Evolutionary conservation across 805 yeast species (phyloP).

Genomic region (Candida argentea): DNA sequence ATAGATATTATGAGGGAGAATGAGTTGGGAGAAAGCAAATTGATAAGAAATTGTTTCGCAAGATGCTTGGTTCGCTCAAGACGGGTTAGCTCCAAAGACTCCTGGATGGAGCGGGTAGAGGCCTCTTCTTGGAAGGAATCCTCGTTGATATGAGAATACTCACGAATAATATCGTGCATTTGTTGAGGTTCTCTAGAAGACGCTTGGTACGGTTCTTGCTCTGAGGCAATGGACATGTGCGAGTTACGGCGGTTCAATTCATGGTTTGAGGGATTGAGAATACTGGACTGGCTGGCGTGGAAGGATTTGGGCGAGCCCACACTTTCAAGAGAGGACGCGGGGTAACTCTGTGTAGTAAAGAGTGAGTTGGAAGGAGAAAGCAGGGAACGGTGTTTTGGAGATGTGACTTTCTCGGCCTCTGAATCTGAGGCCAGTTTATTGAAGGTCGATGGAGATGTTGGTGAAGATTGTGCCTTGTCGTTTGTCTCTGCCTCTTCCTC

Average conservation of each 20-base stretch:
- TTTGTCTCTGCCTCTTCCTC: slow-evolving; percentile 4
- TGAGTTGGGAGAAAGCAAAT: slow-evolving; percentile 64
- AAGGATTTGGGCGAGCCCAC: not conserved
- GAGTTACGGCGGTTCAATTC: not conserved
- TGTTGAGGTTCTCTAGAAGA: slow-evolving; percentile 16
- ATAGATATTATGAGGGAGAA: slow-evolving; percentile 57
- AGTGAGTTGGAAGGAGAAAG: too few species aligned
- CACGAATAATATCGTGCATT: slow-evolving; percentile 30
- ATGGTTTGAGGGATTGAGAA: not conserved
- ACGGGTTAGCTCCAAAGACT: too few species aligned
- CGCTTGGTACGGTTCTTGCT: not conserved
- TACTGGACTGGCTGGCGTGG: not conserved
- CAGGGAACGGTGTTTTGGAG: too few species aligned
- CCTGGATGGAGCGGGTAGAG: not conserved
- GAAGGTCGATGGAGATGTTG: too few species aligned
- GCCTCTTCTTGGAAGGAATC: not conserved
- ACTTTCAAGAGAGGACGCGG: not conserved
- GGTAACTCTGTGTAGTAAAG: not conserved
- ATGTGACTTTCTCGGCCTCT: not conserved
- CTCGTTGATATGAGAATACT: slow-evolving; percentile 21
- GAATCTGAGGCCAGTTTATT: too few species aligned
- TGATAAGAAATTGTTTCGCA: slow-evolving; percentile 19
- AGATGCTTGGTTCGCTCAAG: slow-evolving; percentile 9
- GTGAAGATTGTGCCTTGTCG: not conserved
- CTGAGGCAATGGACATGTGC: not conserved